Evolutionary conservation across 2,329 filamentous ascomycete genomes (phyloP).

Genomic region (Trichoderma citrinoviride): DNA sequence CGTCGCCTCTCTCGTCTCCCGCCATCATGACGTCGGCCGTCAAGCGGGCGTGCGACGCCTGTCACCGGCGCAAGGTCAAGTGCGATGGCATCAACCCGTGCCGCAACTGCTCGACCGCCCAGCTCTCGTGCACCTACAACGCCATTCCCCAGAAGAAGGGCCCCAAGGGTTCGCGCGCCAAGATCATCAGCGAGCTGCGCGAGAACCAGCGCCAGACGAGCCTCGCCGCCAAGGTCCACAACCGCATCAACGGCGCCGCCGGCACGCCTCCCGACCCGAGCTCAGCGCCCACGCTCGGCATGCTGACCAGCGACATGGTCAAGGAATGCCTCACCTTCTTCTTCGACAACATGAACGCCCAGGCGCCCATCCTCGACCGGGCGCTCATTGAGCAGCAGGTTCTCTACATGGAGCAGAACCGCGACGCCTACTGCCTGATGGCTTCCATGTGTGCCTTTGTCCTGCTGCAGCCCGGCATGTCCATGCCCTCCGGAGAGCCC

Average conservation of each 20-base stretch:
- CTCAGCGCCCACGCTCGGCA: constrained; percentile 55
- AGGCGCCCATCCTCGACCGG: constrained; percentile 61
- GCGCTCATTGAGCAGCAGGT: constrained; percentile 57
- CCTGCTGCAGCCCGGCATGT: constrained; percentile 67
- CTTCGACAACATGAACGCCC: constrained; percentile 64
- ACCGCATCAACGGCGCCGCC: constrained; percentile 55
- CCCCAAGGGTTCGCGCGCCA: constrained; percentile 70
- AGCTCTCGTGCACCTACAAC: constrained; percentile 70
- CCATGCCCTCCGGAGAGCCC: constrained; percentile 55
- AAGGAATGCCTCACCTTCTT: constrained; percentile 67
- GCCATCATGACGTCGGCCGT: constrained; percentile 50
- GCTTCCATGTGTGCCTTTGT: constrained; percentile 65
- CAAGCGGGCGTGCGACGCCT: constrained; percentile 68
- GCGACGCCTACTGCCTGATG: constrained; percentile 63
- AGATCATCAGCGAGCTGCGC: constrained; percentile 71
- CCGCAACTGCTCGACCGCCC: constrained; percentile 65
- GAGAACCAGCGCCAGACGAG: constrained; percentile 66
- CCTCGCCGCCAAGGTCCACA: constrained; percentile 60
- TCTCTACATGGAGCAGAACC: constrained; percentile 59
- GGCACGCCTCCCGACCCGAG: constrained; percentile 47
- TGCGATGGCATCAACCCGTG: constrained; percentile 70
- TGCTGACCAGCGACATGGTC: constrained; percentile 61
- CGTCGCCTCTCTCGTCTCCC: background rate
- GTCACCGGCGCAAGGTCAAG: constrained; percentile 72
- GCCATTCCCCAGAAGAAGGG: constrained; percentile 74